Percentiles rank a stretch among this genome's conserved stretches.
phyloP scores from a whole-genome alignment of 495 filamentous ascomycete genomes.

The Xeromyces bisporus region DNA sequence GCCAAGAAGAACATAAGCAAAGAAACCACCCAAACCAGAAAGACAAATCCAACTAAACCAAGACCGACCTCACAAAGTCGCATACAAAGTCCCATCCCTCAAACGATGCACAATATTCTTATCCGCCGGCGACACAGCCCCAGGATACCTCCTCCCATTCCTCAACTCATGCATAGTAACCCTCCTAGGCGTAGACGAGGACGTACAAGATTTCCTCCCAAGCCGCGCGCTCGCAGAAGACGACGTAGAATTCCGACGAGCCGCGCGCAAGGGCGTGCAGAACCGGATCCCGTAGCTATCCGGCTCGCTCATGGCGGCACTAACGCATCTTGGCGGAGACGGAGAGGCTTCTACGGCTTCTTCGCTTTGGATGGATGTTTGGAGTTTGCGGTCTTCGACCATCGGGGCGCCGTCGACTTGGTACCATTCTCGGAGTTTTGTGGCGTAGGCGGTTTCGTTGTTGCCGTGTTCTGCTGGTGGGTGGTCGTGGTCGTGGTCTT shows the following conservation, averaged over 20 bases:
- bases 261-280: slow-evolving; percentile 5
- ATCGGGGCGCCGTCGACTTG: slow-evolving; percentile 16
- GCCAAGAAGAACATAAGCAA: too few species aligned
- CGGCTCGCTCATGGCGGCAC: slow-evolving; percentile 16
- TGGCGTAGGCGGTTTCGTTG: slow-evolving; percentile 40
- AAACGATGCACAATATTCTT: slow-evolving; percentile 28
- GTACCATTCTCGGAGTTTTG: slow-evolving; percentile 31
- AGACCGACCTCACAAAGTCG: slow-evolving; percentile 14
- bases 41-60: slow-evolving; percentile 1
- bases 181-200: slow-evolving; percentile 13
- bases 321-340: slow-evolving; percentile 14
- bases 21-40: slow-evolving; percentile 3
- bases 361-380: slow-evolving; percentile 20
- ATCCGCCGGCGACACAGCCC: slow-evolving; percentile 20
- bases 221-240: slow-evolving; percentile 19
- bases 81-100: slow-evolving; percentile 30
- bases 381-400: slow-evolving; percentile 22
- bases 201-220: slow-evolving; percentile 10
- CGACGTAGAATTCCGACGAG: slow-evolving; percentile 6
- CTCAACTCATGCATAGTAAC: slow-evolving; percentile 30
- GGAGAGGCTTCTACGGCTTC: slow-evolving; percentile 12
- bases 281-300: too few species aligned
- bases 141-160: slow-evolving; percentile 27
- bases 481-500: too few species aligned
- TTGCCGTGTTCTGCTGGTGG: slow-evolving; percentile 48